These are phyloP conservation scores for Adansonia gregorii DNA, from an alignment of 441 rosid species.

Conservation along the genomic window DNA sequence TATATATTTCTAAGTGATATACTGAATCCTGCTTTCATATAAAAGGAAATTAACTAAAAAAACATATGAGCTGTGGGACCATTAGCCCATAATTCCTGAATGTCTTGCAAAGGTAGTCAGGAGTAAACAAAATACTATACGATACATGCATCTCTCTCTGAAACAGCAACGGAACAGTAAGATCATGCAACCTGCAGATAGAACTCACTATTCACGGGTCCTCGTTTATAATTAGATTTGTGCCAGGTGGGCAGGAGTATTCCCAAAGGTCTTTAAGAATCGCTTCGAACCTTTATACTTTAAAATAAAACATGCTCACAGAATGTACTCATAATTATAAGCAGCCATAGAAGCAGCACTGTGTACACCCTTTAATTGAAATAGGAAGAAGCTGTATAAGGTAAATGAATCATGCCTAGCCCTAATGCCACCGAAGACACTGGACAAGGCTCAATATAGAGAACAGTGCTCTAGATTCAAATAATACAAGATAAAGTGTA, in stretches of 20 bases:
- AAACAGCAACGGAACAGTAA: slow-evolving; percentile 20
- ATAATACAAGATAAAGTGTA: slow-evolving; percentile 11
- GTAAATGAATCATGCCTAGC: slow-evolving; percentile 15
- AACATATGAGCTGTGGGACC: not conserved
- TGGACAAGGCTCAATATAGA: not conserved
- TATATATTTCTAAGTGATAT: not conserved
- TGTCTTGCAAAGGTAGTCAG: not conserved
- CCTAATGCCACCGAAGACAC: not conserved
- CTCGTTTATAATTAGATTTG: not conserved
- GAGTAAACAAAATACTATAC: not conserved
- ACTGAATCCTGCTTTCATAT: not conserved
- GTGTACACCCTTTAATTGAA: not conserved
- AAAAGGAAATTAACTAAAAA: not conserved
- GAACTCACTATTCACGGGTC: not conserved
- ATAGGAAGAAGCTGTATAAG: not conserved
- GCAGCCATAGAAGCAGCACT: not conserved
- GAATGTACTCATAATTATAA: not conserved
- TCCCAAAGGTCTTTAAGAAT: not conserved
- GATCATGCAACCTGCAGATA: not conserved
- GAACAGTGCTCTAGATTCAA: not conserved
- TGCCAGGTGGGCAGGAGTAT: not conserved
- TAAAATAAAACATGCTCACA: slow-evolving; percentile 12
- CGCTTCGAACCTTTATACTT: slow-evolving; percentile 4
- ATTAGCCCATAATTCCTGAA: slow-evolving; percentile 15
- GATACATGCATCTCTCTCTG: not conserved